These are phyloP conservation scores for Backusella sp. DNA, from an alignment of 192 early-diverging fungal genomes.

Conservation along the genomic window DNA sequence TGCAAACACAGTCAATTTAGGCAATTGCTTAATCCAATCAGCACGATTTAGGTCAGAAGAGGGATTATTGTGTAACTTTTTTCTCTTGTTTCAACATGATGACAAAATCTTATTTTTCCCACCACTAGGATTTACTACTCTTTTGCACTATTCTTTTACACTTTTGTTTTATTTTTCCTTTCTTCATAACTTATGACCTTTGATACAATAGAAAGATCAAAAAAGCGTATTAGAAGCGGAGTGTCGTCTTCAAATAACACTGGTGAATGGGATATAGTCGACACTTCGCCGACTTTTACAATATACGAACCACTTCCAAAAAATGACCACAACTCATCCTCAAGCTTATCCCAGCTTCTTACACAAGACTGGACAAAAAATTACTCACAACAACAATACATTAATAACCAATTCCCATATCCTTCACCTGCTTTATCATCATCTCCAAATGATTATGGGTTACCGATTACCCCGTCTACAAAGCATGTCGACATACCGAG, in stretches of 20 bases:
- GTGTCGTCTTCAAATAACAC: neutral
- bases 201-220: conserved; percentile 28
- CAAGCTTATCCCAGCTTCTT: neutral
- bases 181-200: conserved; percentile 23
- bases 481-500: conserved; percentile 1
- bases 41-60: conserved; percentile 5
- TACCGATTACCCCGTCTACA: neutral
- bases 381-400: neutral
- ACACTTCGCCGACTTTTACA: conserved; percentile 12
- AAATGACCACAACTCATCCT: neutral
- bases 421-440: neutral
- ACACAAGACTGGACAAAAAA: neutral
- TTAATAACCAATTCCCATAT: neutral
- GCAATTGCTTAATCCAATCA: conserved; percentile 10
- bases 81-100: neutral
- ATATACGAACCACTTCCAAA: conserved; percentile 7
- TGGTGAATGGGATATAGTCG: neutral
- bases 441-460: conserved; percentile 4
- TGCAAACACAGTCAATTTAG: conserved; percentile 1
- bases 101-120: conserved; percentile 11
- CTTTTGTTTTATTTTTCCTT: neutral
- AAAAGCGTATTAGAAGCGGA: conserved; percentile 18
- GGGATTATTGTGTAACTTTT: conserved; percentile 8
- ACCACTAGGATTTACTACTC: neutral
- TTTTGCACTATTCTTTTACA: neutral